Evolutionary conservation across 2,329 filamentous ascomycete genomes (phyloP), one percentile per base, ranked within the genome.

Genomic region (Paecilomyces variotii): DNA sequence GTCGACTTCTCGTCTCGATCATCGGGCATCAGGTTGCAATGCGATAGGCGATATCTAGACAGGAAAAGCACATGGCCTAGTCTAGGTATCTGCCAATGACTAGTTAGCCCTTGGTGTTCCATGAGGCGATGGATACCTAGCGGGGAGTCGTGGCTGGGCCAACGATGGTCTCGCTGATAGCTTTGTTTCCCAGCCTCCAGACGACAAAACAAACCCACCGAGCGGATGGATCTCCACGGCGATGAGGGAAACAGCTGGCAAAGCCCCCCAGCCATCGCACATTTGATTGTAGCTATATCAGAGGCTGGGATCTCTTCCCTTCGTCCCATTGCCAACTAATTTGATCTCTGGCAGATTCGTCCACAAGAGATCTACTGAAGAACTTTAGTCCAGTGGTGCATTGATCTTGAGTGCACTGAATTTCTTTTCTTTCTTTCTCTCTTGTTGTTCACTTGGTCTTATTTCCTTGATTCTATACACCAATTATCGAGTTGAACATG

Each of bases 401-500:
- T 52, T 26, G 10, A 4, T 28, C 19, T 52, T 52, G 4, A 11
- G 11, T 52, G 24, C 24, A 24, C 50, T 27, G 9, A 26, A n/a
- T 26, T 27, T 26, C 12, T 28, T 55, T 59, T 54, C 55, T 19
- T 24, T 34, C 28, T n/a, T 53, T 25, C 56, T 30, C 19, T 27
- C 45, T 51, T 30, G 25, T 56, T 2, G 30, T 52, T 26, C 11
- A 30, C 24, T 61, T 61, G 52, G 39, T 24, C 54, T 55, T 26
- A 53, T 27, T 53, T 52, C 53, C 57, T 53, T 56, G 26, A 19
- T 59, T 49, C 53, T 53, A 35, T 14, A 32, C 50, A 67, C 54
- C 5, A 5, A 25, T 11, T 32, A 24, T 35, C 14, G 0, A 50
- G n/a, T 25, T 25, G 10, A 50, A 53, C 25, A 74, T 74, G 72